Base-by-base conservation (phyloP, 352 stramenopile genomes). In the Phytopythium oedochilum region DNA sequence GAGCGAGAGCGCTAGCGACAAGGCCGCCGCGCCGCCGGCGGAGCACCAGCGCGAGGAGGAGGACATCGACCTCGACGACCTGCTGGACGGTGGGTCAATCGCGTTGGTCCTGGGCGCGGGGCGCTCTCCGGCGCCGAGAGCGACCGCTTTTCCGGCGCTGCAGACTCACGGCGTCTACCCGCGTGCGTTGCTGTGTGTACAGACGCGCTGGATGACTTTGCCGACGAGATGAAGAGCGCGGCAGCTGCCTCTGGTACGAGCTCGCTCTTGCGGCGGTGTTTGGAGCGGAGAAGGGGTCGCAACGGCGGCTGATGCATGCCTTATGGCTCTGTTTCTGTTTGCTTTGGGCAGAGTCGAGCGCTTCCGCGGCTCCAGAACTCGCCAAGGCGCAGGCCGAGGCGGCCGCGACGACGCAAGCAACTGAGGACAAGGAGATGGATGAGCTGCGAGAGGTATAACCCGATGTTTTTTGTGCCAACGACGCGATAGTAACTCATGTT, bases 151-250 rank as follows among this genome's bases (percentile, higher is more conserved):
- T n/a, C n/a, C n/a, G n/a, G n/a, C n/a, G 39, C n/a, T 18, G 39
- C n/a, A 28, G 18, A 28, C 39, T 45, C 39, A 45, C 20, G 20
- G 20, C 3, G 39, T 3, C 28, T 11, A 36, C 31, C 9, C 31
- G 31, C 15, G 12, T n/a, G 22, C 12, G n/a, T 47, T 10, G 22
- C 12, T 31, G 10, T 22, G 6, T 6, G 15, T 29, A 31, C 49
- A 93, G 83, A 95, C 59, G 85, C 85, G 36, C 67, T 95, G 55
- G 80, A 95, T 34, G 83, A 95, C 54, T 95, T 95, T 61, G 76
- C 64, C 18, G 78, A 91, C 48, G 80, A 90, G 60, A 63, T 89
- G 53, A 78, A 59, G 58, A 68, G 23, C 36, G 47, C 45, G 26
- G 28, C 25, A 10, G 48, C 28, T 9, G 31, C 29, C 11, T 42